Evolutionary conservation across 352 stramenopile genomes (phyloP).

Genomic region (Pythium brachiatum): DNA sequence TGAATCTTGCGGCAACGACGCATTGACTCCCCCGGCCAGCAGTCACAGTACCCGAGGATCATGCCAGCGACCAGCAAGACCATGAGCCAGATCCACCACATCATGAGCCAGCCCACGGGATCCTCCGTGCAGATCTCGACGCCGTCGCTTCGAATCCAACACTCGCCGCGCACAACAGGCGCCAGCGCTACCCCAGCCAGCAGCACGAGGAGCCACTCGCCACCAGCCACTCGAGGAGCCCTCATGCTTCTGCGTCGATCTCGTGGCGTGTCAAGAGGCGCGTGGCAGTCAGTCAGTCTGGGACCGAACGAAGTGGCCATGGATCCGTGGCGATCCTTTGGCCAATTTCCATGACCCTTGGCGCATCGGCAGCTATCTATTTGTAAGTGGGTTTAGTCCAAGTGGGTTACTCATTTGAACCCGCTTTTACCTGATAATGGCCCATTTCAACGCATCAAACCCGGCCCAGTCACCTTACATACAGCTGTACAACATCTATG

Average conservation of each 20-base stretch:
- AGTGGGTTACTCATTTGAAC: neutral
- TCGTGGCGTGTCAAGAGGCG: conserved; percentile 10
- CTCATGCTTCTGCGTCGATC: neutral
- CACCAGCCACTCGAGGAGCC: neutral
- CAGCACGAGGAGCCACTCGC: neutral
- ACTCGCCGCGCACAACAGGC: conserved; percentile 35
- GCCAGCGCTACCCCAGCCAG: neutral
- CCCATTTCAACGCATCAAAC: neutral
- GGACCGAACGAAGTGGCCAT: conserved; percentile 9
- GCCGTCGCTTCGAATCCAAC: conserved; percentile 55
- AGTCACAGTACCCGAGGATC: conserved; percentile 37
- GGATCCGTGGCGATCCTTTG: conserved; percentile 16
- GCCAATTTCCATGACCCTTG: conserved; percentile 21
- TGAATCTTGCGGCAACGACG: neutral
- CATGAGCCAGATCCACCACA: conserved; percentile 74
- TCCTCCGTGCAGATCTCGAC: conserved; percentile 56
- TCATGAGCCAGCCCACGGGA: conserved; percentile 36
- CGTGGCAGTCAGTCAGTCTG: conserved; percentile 8
- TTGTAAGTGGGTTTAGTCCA: neutral
- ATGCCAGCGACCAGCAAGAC: conserved; percentile 40
- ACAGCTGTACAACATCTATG: too few species aligned
- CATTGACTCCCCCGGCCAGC: conserved; percentile 5
- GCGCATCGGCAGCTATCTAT: conserved; percentile 3
- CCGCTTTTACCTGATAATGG: neutral
- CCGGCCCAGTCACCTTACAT: too few species aligned